Percentiles rank a stretch among this genome's conserved stretches.
These are phyloP conservation scores for Zasmidium cellare DNA, from an alignment of 2,329 filamentous ascomycete genomes.

Conservation along the genomic window DNA sequence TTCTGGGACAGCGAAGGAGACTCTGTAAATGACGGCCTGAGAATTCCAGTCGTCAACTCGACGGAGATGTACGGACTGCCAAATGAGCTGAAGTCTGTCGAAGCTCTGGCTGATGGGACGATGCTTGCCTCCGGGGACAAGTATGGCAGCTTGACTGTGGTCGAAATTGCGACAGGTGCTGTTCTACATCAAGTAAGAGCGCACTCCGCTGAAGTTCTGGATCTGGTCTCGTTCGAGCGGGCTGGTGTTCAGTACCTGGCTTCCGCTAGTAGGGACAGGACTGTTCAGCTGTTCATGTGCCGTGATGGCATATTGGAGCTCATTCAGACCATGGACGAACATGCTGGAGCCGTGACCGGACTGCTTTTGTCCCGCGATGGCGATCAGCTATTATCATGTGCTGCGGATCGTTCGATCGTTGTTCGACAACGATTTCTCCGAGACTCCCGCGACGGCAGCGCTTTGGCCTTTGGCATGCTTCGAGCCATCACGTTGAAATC, in stretches of 20 bases:
- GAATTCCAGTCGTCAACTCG: constrained; percentile 68
- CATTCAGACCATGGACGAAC: constrained; percentile 89
- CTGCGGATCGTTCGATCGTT: constrained; percentile 82
- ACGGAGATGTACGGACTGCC: constrained; percentile 45
- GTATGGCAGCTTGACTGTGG: constrained; percentile 67
- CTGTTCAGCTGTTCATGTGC: constrained; percentile 85
- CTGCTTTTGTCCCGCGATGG: constrained; percentile 74
- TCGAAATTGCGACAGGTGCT: constrained; percentile 62
- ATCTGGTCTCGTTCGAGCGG: constrained; percentile 70
- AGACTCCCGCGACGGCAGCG: constrained; percentile 58
- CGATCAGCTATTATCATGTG: constrained; percentile 72
- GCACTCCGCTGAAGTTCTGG: constrained; percentile 81
- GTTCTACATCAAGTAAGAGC: constrained; percentile 75
- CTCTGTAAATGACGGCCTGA: constrained; percentile 60
- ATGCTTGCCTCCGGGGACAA: constrained; percentile 82
- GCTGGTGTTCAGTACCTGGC: constrained; percentile 68
- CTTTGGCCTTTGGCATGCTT: constrained; percentile 73
- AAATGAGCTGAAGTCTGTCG: constrained; percentile 61
- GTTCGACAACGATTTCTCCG: constrained; percentile 75
- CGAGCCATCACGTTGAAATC: constrained; percentile 80
- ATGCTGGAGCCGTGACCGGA: constrained; percentile 79
- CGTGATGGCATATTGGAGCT: constrained; percentile 52
- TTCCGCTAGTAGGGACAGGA: constrained; percentile 83
- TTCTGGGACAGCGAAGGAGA: constrained; percentile 79
- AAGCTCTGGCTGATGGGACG: constrained; percentile 60